Percentiles rank a stretch among this genome's conserved stretches.
phyloP scores from a whole-genome alignment of 2,329 filamentous ascomycete species.

The Diaporthe citrichinensis region DNA sequence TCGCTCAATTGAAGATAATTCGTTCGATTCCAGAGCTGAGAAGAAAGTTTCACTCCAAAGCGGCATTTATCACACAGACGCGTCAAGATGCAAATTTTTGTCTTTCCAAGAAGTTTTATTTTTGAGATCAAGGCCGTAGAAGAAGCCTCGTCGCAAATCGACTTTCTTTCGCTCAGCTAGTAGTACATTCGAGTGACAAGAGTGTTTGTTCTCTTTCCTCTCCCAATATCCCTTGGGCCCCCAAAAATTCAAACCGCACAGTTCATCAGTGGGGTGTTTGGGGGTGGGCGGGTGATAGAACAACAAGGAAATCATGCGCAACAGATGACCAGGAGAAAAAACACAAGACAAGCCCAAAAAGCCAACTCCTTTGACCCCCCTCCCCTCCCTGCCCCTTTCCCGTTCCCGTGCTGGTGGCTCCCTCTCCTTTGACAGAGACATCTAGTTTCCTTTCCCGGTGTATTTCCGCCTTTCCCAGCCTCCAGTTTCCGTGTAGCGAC shows the following conservation, averaged over 20 bases:
- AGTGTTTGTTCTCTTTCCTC: constrained; percentile 7
- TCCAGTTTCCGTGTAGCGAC: constrained; percentile 33
- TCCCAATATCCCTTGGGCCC: background rate
- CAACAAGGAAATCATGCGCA: constrained; percentile 12
- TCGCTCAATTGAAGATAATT: too few species aligned
- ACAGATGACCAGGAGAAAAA: background rate
- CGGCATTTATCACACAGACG: background rate
- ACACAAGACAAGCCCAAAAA: background rate
- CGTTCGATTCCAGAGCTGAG: background rate
- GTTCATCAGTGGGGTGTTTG: background rate
- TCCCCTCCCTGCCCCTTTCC: background rate
- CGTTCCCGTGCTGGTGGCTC: constrained; percentile 1
- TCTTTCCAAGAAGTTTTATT: background rate
- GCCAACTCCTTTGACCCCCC: constrained; percentile 17
- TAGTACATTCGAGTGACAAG: constrained; percentile 28
- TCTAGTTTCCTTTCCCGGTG: constrained; percentile 33
- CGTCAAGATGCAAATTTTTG: background rate
- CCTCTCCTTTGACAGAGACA: constrained; percentile 26
- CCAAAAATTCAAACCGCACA: background rate
- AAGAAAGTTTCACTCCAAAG: background rate
- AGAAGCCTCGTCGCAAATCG: background rate
- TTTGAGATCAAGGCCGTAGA: constrained; percentile 14
- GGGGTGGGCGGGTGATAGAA: background rate
- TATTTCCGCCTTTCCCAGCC: constrained; percentile 1
- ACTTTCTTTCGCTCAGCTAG: constrained; percentile 27